A percentile compares a stretch with the other conserved stretches of the same genome.
Conservation (phyloP, 768 basidiomycete genomes). For the Lyophyllum decastes region DNA sequence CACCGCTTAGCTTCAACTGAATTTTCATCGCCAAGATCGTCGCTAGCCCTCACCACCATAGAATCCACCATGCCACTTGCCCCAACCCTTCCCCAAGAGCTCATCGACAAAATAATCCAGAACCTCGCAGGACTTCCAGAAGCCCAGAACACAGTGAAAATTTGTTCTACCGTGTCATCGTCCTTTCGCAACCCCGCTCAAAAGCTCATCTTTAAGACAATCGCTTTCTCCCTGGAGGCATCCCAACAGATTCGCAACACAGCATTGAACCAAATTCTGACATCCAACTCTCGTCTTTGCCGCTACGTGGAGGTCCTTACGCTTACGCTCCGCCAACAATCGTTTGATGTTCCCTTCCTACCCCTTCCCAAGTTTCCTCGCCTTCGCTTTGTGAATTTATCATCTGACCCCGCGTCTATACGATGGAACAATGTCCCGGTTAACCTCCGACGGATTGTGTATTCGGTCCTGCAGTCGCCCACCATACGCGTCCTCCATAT, state of each 20-base stretch:
- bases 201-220: background rate
- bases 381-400: background rate
- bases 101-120: background rate
- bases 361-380: background rate
- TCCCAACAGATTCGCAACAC: background rate
- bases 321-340: background rate
- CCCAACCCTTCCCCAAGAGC: background rate
- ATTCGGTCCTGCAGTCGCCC: background rate
- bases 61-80: background rate
- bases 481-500: background rate
- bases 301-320: background rate
- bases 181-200: background rate
- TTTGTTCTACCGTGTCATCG: background rate
- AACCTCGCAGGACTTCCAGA: background rate
- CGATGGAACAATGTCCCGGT: background rate
- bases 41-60: too few relatives aligned
- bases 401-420: background rate
- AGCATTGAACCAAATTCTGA: background rate
- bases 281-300: background rate
- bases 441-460: background rate
- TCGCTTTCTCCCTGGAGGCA: background rate
- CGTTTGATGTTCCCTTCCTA: background rate
- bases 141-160: background rate
- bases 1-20: too few relatives aligned
- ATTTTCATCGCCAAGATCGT: too few relatives aligned